Base-by-base conservation (phyloP, 2,329 filamentous ascomycete species). In the Pestalotiopsis sp. region DNA sequence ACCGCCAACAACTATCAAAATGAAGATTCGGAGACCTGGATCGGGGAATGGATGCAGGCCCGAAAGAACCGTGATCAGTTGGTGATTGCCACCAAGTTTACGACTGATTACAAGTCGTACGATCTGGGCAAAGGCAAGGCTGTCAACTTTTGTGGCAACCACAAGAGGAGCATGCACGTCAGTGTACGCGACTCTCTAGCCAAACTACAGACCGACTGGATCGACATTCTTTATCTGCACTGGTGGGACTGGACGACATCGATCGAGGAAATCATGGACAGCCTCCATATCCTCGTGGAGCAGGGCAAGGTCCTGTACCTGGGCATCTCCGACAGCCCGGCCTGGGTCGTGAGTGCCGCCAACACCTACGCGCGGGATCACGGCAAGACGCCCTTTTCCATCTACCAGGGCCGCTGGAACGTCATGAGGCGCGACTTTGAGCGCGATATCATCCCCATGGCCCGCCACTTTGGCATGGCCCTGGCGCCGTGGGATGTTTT, bases 191-290 rank as follows among this genome's bases (percentile, higher is more conserved):
- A 80, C 25, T 87, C 85, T 66, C 76, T 90, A 67, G 80, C 80
- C 73, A 91, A 88, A 79, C 83, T 90, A 68, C 84, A 89, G 77
- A 92, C 90, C 0, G 84, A 86, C 66, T 93, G 78, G 66, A 79
- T 86, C 69, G 84, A 86, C 73, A 76, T 84, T 11, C 75, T 84
- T 23, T 84, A 83, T 69, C 56, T 84, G 11, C 82, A 85, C 75
- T 83, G 77, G 77, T 84, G 82, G 81, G 82, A 85, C 71, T 79
- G 74, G 70, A 80, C 81, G 7, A 80, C 81, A 1, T 80, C 77
- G 4, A 80, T 84, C 70, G 73, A 80, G 67, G 83, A 85, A 72
- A 52, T 84, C 49, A 82, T 84, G 80, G 77, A 84, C 65, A 73
- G 76, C 4, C 78, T 84, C 59, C 79, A 85, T 71, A 72, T 77